A percentile compares a stretch with the other conserved stretches of the same genome.
phyloP scores from a whole-genome alignment of 768 basidiomycete genomes.

The Tylopilus sp. region DNA sequence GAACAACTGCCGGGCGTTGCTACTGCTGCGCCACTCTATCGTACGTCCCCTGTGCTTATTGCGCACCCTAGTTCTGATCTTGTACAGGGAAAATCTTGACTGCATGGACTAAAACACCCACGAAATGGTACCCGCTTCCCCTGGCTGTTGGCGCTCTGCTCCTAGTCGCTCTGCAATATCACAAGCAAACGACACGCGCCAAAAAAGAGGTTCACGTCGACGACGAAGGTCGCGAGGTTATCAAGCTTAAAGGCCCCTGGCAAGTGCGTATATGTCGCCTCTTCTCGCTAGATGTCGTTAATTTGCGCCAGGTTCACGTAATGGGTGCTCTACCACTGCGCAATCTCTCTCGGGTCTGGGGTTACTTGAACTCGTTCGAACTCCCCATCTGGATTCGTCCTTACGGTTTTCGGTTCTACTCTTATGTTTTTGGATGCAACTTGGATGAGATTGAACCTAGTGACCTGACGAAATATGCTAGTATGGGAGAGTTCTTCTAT shows the following conservation, averaged over 20 bases:
- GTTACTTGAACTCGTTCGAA: conserved; percentile 89
- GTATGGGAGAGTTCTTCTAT: conserved; percentile 96
- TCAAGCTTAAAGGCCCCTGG: conserved; percentile 87
- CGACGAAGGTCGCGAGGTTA: conserved; percentile 78
- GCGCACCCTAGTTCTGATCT: conserved; percentile 4
- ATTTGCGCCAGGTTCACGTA: conserved; percentile 74
- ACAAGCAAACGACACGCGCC: conserved; percentile 50
- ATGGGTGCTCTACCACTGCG: conserved; percentile 92
- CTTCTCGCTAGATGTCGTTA: not conserved
- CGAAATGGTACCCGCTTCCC: conserved; percentile 94
- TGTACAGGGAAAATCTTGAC: conserved; percentile 56
- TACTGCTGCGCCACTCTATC: conserved; percentile 46
- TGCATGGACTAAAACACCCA: conserved; percentile 85
- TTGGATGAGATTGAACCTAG: conserved; percentile 81
- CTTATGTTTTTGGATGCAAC: conserved; percentile 89
- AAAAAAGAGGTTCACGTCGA: conserved; percentile 71
- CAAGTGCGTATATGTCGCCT: conserved; percentile 51
- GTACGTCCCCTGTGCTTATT: conserved; percentile 20
- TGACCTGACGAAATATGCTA: conserved; percentile 76
- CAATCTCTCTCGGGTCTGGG: conserved; percentile 96
- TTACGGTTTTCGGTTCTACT: conserved; percentile 80
- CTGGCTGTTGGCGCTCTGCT: conserved; percentile 88
- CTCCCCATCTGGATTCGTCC: conserved; percentile 96
- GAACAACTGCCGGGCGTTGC: conserved; percentile 39
- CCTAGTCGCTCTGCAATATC: conserved; percentile 73